phyloP scores from a whole-genome alignment of 108 stramenopile genomes.

The Pseudonitzschia pungens region DNA sequence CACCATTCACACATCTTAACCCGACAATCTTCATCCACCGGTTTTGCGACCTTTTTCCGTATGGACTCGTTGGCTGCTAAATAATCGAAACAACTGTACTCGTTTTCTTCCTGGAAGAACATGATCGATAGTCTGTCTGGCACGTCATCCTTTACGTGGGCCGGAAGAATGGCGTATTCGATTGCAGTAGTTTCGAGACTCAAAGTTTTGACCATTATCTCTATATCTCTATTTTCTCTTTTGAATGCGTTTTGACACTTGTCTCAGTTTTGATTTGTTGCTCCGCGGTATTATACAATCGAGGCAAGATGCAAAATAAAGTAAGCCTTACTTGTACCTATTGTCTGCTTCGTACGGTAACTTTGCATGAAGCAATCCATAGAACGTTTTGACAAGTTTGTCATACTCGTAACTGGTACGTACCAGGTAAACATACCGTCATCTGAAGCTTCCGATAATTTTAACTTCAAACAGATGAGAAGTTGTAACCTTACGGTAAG shows the following conservation, averaged over 20 bases:
- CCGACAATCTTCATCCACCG: slow-evolving; percentile 63
- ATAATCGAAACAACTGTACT: slow-evolving; percentile 52
- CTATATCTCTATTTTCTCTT: neutral
- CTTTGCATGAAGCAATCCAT: neutral
- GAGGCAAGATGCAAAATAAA: no score
- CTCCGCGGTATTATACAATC: no score
- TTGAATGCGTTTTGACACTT: neutral
- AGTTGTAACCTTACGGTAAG: no score
- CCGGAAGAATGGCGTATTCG: slow-evolving; percentile 45
- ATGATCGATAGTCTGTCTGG: slow-evolving; percentile 46
- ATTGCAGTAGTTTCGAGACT: slow-evolving; percentile 21
- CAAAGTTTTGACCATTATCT: slow-evolving; percentile 27
- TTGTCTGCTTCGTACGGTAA: no score
- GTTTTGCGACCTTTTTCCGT: slow-evolving; percentile 42
- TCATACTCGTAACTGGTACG: no score
- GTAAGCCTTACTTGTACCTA: no score
- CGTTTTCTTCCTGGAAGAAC: slow-evolving; percentile 51
- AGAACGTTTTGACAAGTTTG: no score
- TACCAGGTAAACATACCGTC: no score
- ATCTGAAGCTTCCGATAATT: no score
- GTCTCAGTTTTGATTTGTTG: no score
- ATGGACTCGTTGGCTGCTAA: slow-evolving; percentile 35
- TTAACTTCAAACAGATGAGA: no score
- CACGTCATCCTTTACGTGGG: slow-evolving; percentile 40
- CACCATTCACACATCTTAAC: slow-evolving; percentile 69